A percentile compares a stretch with the other conserved stretches of the same genome.
phyloP scores from a whole-genome alignment of 441 rosid species.

The Eruca vesicaria region DNA sequence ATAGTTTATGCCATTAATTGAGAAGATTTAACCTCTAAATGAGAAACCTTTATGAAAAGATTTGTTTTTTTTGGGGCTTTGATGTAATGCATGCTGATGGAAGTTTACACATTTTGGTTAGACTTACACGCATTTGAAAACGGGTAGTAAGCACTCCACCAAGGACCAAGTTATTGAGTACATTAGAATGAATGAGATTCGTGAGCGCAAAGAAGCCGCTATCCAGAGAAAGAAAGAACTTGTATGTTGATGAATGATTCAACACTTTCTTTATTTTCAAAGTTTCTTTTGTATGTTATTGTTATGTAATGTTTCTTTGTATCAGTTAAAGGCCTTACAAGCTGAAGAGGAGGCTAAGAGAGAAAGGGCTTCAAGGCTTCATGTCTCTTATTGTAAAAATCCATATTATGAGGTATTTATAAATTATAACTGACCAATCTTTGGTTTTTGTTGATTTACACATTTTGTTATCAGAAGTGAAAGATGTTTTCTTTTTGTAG shows the following conservation, averaged over 20 bases:
- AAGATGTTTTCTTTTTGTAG: slow-evolving; percentile 12
- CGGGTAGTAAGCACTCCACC: slow-evolving; percentile 46
- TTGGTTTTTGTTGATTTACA: neutral
- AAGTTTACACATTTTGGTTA: slow-evolving; percentile 29
- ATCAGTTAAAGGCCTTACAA: slow-evolving; percentile 20
- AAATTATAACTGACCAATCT: neutral
- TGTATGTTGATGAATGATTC: neutral
- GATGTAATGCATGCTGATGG: slow-evolving; percentile 17
- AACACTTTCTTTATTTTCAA: neutral
- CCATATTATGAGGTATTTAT: slow-evolving; percentile 42
- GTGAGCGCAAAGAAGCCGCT: neutral
- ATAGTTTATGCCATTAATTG: neutral
- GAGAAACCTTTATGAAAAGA: neutral
- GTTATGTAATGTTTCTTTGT: neutral
- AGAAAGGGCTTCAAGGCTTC: slow-evolving; percentile 47
- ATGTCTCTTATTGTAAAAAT: slow-evolving; percentile 36
- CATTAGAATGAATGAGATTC: slow-evolving; percentile 25
- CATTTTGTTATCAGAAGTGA: neutral
- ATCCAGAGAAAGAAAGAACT: slow-evolving; percentile 16
- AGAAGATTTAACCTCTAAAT: neutral
- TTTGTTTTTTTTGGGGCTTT: neutral
- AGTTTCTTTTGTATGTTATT: neutral
- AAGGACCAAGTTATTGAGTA: slow-evolving; percentile 51
- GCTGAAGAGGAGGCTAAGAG: neutral
- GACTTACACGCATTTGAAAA: slow-evolving; percentile 45